Conservation (phyloP, 176 grass and related monocot species). For the maize (Zea mays) region Zm-B73-REFERENCE-NAM-5.0 NC_050098.1:212231001-212231500, state of each 20-base stretch:
- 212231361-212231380: conserved; percentile 21
- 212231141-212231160: background rate
- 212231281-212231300: background rate
- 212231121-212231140: background rate
- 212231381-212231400: conserved; percentile 91
- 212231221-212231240: background rate
- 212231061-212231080: background rate
- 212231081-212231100: background rate
- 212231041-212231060: conserved; percentile 14
- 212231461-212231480: conserved; percentile 58
- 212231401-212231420: conserved; percentile 94
- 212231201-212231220: background rate
- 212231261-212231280: background rate
- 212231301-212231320: background rate
- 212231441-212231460: conserved; percentile 96
- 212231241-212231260: background rate
- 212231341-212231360: background rate
- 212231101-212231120: conserved; percentile 6
- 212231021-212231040: background rate
- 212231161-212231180: background rate
- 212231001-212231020: background rate
- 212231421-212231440: conserved; percentile 90
- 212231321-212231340: background rate
- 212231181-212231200: background rate
- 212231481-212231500: conserved; percentile 14